These are phyloP conservation scores for Sclerospora graminicola DNA, from an alignment of 352 stramenopile species.

Conservation along the genomic window DNA sequence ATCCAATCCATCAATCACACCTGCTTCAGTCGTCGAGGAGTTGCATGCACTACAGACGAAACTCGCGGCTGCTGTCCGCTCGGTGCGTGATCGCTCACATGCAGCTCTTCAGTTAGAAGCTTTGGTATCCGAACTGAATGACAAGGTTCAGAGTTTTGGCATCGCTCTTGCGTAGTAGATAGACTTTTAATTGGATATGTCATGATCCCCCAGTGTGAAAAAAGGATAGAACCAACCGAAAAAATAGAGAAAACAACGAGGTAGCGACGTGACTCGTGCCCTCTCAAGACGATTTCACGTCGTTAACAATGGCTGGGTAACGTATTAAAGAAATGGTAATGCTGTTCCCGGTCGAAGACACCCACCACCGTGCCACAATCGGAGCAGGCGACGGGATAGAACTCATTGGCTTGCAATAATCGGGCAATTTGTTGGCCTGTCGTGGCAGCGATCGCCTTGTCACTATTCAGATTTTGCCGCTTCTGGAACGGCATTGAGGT, in stretches of 20 bases:
- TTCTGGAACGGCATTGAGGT: slow-evolving; percentile 30
- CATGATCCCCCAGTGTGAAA: not conserved
- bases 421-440: slow-evolving; percentile 12
- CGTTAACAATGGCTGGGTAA: slow-evolving; percentile 47
- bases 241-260: not conserved
- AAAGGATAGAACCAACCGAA: not conserved
- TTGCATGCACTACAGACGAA: slow-evolving; percentile 51
- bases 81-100: slow-evolving; percentile 53
- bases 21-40: slow-evolving; percentile 45
- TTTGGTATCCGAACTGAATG: slow-evolving; percentile 51
- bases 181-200: not conserved
- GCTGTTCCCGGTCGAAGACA: slow-evolving; percentile 45
- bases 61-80: slow-evolving; percentile 39
- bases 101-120: slow-evolving; percentile 45
- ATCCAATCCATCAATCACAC: slow-evolving; percentile 21
- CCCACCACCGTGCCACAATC: slow-evolving; percentile 68
- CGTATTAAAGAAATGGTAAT: slow-evolving; percentile 75
- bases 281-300: too few species aligned
- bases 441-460: not conserved
- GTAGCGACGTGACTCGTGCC: too few species aligned
- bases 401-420: slow-evolving; percentile 43
- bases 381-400: slow-evolving; percentile 54
- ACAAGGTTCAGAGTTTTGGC: slow-evolving; percentile 59
- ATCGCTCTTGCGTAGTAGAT: slow-evolving; percentile 35
- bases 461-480: slow-evolving; percentile 15